Base-by-base conservation (phyloP, 1,139 yeast species). In the Suhomyces anneliseae region DNA sequence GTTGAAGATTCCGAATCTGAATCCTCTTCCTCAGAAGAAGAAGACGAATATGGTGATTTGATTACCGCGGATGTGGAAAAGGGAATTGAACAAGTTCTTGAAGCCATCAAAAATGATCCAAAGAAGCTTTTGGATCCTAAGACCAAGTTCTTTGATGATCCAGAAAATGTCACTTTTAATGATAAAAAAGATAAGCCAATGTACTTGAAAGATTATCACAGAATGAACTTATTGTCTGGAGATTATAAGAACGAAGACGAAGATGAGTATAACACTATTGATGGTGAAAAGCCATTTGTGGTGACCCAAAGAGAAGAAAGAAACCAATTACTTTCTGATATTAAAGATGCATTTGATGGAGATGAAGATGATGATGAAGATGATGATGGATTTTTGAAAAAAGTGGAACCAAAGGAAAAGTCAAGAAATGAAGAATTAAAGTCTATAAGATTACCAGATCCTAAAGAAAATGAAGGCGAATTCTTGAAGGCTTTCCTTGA, bases 21-120 rank as follows among this genome's bases (percentile, higher is more conserved):
- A 14, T 64, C 72, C 0, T 66, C 75, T 1, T 65, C 72, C 6
- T 69, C 74, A 2, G 97, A 90, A 62, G 93, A 85, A 6, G 99
- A 95, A 66, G 99, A 95, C 61, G 97, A 92, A 52, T 86, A 67
- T 57, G 99, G 97, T 41, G 96, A 90, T 36, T 72, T 93, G 49
- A 76, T 89, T 46, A 93, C 98, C 0, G 90, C 83, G 42, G 90
- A 87, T 46, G 89, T 95, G 7, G 97, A 95, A 55, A 67, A 75
- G 14, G 95, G 95, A 9, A 85, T 95, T 55, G 74, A 79, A 47
- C 75, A 83, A 43, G 96, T 93, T 2, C 67, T 95, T 47, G 63
- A 71, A 26, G 85, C 96, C 0, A 79, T 95, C 52, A 82, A 80
- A 59, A 74, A 75, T 8, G 83, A 87, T 48, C 93, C 93, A 44